Conservation (phyloP, 352 stramenopile genomes). For the Globisporangium nagaii region DNA sequence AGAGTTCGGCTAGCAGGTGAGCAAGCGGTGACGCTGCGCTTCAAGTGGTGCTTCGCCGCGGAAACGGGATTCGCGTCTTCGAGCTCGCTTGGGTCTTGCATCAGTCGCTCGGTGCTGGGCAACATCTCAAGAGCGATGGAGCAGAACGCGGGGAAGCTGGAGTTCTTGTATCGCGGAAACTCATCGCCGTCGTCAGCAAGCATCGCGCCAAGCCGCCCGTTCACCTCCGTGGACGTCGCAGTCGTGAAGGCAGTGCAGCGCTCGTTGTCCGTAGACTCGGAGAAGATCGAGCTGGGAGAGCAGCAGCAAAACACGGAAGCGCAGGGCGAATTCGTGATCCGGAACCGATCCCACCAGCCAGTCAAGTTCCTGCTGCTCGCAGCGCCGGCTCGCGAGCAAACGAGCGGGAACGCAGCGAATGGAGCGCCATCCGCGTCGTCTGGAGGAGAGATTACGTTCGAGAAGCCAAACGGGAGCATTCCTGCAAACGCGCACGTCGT, state of each 20-base stretch:
- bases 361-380: conserved; percentile 74
- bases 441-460: conserved; percentile 64
- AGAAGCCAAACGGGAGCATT: conserved; percentile 67
- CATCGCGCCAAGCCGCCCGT: conserved; percentile 4
- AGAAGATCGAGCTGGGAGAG: conserved; percentile 72
- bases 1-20: conserved; percentile 33
- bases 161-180: conserved; percentile 28
- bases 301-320: conserved; percentile 64
- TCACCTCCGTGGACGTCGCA: conserved; percentile 42
- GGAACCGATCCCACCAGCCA: conserved; percentile 58
- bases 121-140: conserved; percentile 49
- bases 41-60: conserved; percentile 65
- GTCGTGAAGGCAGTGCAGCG: conserved; percentile 64
- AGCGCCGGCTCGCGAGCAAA: conserved; percentile 32
- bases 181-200: conserved; percentile 8
- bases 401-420: conserved; percentile 11
- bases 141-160: conserved; percentile 48
- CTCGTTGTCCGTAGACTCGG: conserved; percentile 61
- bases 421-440: conserved; percentile 15
- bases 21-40: conserved; percentile 27
- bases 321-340: conserved; percentile 54
- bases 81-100: conserved; percentile 59
- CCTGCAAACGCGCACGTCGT: conserved; percentile 36
- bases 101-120: conserved; percentile 61
- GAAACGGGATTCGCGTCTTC: conserved; percentile 58